Evolutionary conservation across 306 rosid species (phyloP).

Genomic region (Clitoria ternatea): DNA sequence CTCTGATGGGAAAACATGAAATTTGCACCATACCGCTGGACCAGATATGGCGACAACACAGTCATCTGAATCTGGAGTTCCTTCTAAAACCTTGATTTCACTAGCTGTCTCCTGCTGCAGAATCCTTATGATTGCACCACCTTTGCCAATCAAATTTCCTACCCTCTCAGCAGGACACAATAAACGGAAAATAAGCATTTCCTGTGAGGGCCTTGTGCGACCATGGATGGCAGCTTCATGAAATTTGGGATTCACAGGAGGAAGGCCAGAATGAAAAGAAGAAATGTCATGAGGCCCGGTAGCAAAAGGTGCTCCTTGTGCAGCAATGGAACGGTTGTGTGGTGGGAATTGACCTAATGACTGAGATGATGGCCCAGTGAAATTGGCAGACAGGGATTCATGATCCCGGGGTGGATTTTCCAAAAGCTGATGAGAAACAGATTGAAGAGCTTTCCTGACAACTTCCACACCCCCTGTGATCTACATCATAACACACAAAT

Average conservation of each 20-base stretch:
- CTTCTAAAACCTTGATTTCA: slow-evolving; percentile 81
- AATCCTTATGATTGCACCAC: slow-evolving; percentile 64
- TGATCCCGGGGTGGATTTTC: slow-evolving; percentile 60
- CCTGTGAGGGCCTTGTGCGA: slow-evolving; percentile 56
- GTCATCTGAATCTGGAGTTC: slow-evolving; percentile 55
- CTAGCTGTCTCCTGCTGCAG: slow-evolving; percentile 82
- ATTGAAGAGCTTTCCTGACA: slow-evolving; percentile 77
- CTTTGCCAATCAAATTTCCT: slow-evolving; percentile 88
- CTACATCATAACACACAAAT: slow-evolving; percentile 43
- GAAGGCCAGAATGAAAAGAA: slow-evolving; percentile 48
- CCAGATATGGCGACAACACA: slow-evolving; percentile 76
- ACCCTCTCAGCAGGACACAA: slow-evolving; percentile 77
- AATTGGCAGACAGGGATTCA: slow-evolving; percentile 38
- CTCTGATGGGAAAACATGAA: slow-evolving; percentile 14
- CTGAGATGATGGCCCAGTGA: slow-evolving; percentile 51
- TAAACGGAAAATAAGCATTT: slow-evolving; percentile 66
- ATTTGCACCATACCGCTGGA: slow-evolving; percentile 62
- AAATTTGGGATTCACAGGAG: slow-evolving; percentile 48
- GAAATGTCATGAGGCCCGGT: slow-evolving; percentile 48
- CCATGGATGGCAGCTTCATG: slow-evolving; percentile 64
- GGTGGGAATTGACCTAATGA: slow-evolving; percentile 43
- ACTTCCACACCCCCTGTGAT: slow-evolving; percentile 70
- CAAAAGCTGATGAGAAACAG: slow-evolving; percentile 67
- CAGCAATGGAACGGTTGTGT: slow-evolving; percentile 39
- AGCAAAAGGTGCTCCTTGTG: slow-evolving; percentile 46